phyloP scores from a whole-genome alignment of 768 basidiomycete genomes.

The Boletellus ananiceps region DNA sequence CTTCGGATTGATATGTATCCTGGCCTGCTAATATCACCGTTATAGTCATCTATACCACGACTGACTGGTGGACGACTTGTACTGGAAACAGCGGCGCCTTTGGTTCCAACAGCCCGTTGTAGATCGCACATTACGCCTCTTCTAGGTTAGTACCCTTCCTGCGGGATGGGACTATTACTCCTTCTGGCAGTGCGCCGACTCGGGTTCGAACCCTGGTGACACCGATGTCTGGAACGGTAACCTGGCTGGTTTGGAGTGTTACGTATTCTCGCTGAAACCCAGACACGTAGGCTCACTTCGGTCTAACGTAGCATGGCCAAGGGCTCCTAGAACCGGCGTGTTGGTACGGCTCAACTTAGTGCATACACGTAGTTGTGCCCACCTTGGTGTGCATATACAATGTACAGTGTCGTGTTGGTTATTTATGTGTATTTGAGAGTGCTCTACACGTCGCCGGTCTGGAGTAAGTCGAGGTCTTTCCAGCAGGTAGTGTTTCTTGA shows the following conservation, averaged over 20 bases:
- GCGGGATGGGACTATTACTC: constrained; percentile 54
- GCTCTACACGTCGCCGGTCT: no score
- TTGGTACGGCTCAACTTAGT: no score
- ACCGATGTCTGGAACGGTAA: constrained; percentile 56
- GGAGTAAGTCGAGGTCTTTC: no score
- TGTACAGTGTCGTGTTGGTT: no score
- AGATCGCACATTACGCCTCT: constrained; percentile 54
- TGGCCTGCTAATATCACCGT: background rate
- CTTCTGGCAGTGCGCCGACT: constrained; percentile 60
- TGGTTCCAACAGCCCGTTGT: constrained; percentile 48
- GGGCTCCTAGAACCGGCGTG: background rate
- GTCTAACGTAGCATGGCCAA: constrained; percentile 16
- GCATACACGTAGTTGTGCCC: no score
- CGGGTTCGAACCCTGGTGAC: constrained; percentile 54
- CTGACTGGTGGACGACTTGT: constrained; percentile 65
- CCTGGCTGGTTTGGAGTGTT: constrained; percentile 39
- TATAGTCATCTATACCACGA: constrained; percentile 58
- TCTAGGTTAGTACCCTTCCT: constrained; percentile 49
- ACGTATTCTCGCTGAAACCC: background rate
- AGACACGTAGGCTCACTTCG: background rate
- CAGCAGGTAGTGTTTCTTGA: no score
- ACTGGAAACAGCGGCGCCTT: constrained; percentile 57
- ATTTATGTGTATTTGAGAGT: no score
- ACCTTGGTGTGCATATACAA: no score
- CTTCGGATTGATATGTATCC: constrained; percentile 1